Evolutionary conservation across 495 filamentous ascomycete genomes (phyloP).

Genomic region (Opeltia flavorubescens): DNA sequence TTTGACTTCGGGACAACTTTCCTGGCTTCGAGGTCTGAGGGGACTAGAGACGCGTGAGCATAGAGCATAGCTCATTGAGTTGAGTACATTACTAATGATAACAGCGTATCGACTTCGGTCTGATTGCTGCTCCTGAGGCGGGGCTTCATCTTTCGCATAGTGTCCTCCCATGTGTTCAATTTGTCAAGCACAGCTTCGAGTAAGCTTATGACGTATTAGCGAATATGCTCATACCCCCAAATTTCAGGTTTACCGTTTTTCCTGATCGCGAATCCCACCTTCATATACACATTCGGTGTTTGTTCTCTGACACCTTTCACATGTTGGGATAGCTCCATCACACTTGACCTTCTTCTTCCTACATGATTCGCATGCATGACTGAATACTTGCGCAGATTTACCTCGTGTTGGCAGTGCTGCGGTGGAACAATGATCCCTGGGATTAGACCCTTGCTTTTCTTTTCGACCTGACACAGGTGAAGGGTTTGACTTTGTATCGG

Average conservation of each 20-base stretch:
- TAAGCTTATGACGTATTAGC: constrained; percentile 19
- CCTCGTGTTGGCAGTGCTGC: neutral
- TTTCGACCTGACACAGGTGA: no score
- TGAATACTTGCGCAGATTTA: constrained; percentile 13
- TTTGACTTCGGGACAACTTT: neutral
- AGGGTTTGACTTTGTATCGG: no score
- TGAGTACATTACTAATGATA: neutral
- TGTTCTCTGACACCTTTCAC: constrained; percentile 39
- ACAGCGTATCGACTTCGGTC: constrained; percentile 11
- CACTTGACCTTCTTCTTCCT: constrained; percentile 44
- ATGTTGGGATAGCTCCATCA: constrained; percentile 38
- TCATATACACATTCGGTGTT: constrained; percentile 38
- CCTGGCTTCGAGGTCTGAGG: neutral
- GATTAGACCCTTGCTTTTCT: constrained; percentile 1
- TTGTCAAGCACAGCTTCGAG: constrained; percentile 36
- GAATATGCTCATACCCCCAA: neutral
- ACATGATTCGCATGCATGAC: constrained; percentile 35
- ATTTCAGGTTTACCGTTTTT: constrained; percentile 30
- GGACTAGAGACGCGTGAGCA: constrained; percentile 6
- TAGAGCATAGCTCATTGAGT: no score
- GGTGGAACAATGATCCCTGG: neutral
- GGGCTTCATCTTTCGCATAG: constrained; percentile 9
- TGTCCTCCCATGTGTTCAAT: constrained; percentile 31
- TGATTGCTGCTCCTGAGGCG: constrained; percentile 21
- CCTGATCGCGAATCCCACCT: constrained; percentile 43